These are phyloP conservation scores for Fusarium sp. DNA, from an alignment of 2,329 filamentous ascomycete species.

Conservation along the genomic window DNA sequence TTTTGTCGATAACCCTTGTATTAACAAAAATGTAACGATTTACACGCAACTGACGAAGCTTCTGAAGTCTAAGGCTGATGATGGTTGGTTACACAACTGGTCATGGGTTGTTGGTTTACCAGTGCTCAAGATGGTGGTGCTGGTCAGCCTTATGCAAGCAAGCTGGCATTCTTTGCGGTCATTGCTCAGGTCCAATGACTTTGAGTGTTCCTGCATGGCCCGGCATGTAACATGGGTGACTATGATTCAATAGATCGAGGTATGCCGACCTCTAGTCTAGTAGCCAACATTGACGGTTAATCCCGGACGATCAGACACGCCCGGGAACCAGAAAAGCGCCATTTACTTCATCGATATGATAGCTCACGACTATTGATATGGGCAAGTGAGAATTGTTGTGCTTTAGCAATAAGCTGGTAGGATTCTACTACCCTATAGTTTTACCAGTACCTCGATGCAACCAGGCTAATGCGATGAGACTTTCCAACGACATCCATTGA, in stretches of 20 bases:
- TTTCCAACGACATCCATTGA: too few relatives aligned
- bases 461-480: too few relatives aligned
- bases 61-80: too few relatives aligned
- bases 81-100: neutral
- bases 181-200: constrained; percentile 16
- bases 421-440: neutral
- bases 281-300: neutral
- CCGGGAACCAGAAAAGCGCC: too few relatives aligned
- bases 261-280: neutral
- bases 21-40: constrained; percentile 2
- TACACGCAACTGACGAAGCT: too few relatives aligned
- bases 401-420: neutral
- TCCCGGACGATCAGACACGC: neutral
- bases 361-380: neutral
- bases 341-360: too few relatives aligned
- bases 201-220: constrained; percentile 32
- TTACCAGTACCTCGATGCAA: neutral
- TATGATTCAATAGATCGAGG: neutral
- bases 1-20: constrained; percentile 42
- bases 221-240: neutral
- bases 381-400: neutral
- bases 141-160: constrained; percentile 29
- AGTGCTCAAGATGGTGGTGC: constrained; percentile 4
- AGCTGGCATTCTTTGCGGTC: constrained; percentile 15
- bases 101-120: constrained; percentile 1